A percentile compares a stretch with the other conserved stretches of the same genome.
These are phyloP conservation scores for Agaricus subrufescens DNA, from an alignment of 768 basidiomycete genomes.

Conservation along the genomic window DNA sequence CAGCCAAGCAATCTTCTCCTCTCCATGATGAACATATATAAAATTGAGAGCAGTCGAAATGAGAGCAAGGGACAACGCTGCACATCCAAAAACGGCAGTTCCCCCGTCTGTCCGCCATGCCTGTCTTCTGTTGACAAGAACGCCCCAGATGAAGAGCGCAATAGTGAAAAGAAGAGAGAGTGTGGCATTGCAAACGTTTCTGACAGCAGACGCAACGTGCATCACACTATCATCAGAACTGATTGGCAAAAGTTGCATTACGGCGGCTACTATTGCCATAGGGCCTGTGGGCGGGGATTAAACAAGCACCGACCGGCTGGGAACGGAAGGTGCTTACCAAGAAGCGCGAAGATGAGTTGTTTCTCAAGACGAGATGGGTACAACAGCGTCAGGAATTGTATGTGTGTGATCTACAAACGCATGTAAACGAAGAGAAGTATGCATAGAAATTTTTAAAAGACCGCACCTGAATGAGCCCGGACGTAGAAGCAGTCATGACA, in stretches of 20 bases:
- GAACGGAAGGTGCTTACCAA: slow-evolving; percentile 48
- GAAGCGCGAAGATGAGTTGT: slow-evolving; percentile 75
- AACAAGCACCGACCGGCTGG: not conserved
- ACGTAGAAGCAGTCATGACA: slow-evolving; percentile 81
- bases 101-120: slow-evolving; percentile 98
- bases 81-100: slow-evolving; percentile 88
- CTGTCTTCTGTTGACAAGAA: slow-evolving; percentile 79
- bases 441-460: not conserved
- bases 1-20: slow-evolving; percentile 83
- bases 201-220: slow-evolving; percentile 64
- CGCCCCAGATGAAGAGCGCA: slow-evolving; percentile 90
- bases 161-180: slow-evolving; percentile 92
- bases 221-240: slow-evolving; percentile 35
- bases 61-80: slow-evolving; percentile 78
- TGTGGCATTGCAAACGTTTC: slow-evolving; percentile 94
- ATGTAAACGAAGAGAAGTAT: not conserved
- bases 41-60: slow-evolving; percentile 84
- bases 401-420: slow-evolving; percentile 77
- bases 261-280: slow-evolving; percentile 76
- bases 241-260: slow-evolving; percentile 81
- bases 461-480: slow-evolving; percentile 79
- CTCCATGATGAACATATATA: slow-evolving; percentile 75
- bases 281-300: slow-evolving; percentile 46
- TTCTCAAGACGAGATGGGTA: slow-evolving; percentile 91
- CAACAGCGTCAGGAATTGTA: slow-evolving; percentile 93